Evolutionary conservation across 202 grass and related monocot species (phyloP).

Genomic region (Setaria viridis): DNA sequence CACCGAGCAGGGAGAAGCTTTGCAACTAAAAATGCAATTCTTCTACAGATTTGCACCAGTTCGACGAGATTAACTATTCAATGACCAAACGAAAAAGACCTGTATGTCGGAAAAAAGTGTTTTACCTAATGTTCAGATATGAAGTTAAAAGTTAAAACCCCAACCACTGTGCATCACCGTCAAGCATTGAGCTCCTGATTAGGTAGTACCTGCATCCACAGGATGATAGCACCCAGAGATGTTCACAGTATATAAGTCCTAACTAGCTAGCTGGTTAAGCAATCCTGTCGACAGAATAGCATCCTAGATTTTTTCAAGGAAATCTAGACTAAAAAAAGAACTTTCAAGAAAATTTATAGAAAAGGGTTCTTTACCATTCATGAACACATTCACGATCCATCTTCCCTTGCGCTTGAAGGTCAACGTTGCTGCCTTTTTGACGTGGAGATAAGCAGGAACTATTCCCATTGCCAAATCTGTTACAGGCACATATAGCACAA

Average conservation of each 20-base stretch:
- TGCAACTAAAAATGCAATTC: neutral
- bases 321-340: neutral
- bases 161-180: neutral
- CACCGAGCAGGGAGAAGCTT: neutral
- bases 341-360: neutral
- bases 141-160: neutral
- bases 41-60: neutral
- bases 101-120: neutral
- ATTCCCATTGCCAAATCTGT: constrained; percentile 29
- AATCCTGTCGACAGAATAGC: neutral
- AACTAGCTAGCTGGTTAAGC: neutral
- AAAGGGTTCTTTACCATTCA: neutral
- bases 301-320: neutral
- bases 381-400: neutral
- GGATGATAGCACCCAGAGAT: neutral
- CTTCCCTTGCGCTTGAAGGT: neutral
- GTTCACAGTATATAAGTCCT: neutral
- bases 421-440: neutral
- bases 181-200: neutral
- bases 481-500: neutral
- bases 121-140: neutral
- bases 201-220: neutral
- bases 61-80: neutral
- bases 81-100: neutral
- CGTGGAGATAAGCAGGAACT: constrained; percentile 22